Percentiles rank a stretch among this genome's conserved stretches.
phyloP scores from a whole-genome alignment of 2,329 filamentous ascomycete genomes.

The Gaeumannomyces sp. region DNA sequence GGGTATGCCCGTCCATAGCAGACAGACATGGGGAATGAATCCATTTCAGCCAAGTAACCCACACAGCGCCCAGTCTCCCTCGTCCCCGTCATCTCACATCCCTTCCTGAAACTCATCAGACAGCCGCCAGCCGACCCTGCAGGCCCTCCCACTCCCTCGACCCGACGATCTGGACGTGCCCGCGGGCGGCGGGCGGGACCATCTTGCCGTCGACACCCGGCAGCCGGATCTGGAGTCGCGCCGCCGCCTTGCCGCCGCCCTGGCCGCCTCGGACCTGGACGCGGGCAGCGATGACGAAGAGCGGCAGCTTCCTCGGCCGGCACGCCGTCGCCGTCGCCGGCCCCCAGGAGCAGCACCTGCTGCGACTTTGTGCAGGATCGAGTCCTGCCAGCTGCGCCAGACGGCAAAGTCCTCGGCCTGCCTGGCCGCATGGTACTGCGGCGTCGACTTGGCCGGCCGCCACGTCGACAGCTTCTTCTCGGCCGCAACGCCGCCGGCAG shows the following conservation, averaged over 20 bases:
- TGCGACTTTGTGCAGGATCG: slow-evolving; percentile 48
- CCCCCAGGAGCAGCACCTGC: slow-evolving; percentile 25
- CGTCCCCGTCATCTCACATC: not conserved
- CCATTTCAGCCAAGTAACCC: slow-evolving; percentile 4
- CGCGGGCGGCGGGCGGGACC: slow-evolving; percentile 27
- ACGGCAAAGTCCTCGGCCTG: slow-evolving; percentile 59
- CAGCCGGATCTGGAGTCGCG: slow-evolving; percentile 45
- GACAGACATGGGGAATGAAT: not conserved
- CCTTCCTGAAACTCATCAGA: not conserved
- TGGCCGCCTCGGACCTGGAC: slow-evolving; percentile 23
- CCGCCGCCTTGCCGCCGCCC: slow-evolving; percentile 25
- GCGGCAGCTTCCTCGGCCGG: slow-evolving; percentile 12
- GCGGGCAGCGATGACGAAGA: slow-evolving; percentile 15
- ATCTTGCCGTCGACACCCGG: slow-evolving; percentile 39
- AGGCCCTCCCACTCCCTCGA: slow-evolving; percentile 50
- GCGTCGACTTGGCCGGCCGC: slow-evolving; percentile 57
- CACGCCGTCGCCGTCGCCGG: slow-evolving; percentile 9
- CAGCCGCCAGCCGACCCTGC: slow-evolving; percentile 34
- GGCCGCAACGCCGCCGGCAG: not conserved
- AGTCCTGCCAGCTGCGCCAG: slow-evolving; percentile 53
- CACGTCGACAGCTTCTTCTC: slow-evolving; percentile 52
- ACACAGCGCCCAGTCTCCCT: not conserved
- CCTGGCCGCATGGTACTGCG: slow-evolving; percentile 59
- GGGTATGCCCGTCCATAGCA: slow-evolving; percentile 11
- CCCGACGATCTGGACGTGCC: slow-evolving; percentile 44